Conservation (phyloP, 768 basidiomycete species). For the Boletus rubroflammeus region DNA sequence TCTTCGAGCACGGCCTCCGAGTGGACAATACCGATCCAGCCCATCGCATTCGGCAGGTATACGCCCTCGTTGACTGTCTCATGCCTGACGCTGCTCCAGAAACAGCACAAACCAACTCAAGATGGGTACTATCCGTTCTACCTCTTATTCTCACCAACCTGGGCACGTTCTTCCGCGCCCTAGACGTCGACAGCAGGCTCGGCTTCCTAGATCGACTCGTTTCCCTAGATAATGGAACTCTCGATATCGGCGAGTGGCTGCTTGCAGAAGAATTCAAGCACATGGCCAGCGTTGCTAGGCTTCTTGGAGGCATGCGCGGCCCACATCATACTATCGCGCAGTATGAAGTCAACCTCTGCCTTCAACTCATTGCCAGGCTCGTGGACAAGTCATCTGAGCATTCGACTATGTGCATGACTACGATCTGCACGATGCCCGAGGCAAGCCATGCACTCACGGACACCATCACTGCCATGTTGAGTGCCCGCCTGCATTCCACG, state of each 20-base stretch:
- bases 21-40: conserved; percentile 50
- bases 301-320: conserved; percentile 31
- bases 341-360: conserved; percentile 46
- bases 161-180: conserved; percentile 48
- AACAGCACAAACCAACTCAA: conserved; percentile 30
- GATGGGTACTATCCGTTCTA: conserved; percentile 54
- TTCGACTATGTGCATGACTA: conserved; percentile 42
- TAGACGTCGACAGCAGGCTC: conserved; percentile 54
- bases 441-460: conserved; percentile 38
- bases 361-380: conserved; percentile 50
- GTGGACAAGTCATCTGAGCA: conserved; percentile 36
- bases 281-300: conserved; percentile 39
- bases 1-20: conserved; percentile 49
- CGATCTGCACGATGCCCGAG: conserved; percentile 43
- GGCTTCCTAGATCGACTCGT: conserved; percentile 53
- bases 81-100: conserved; percentile 39
- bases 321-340: conserved; percentile 40
- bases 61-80: conserved; percentile 53
- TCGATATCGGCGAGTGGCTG: conserved; percentile 52
- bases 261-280: conserved; percentile 59
- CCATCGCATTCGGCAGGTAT: conserved; percentile 52
- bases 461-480: conserved; percentile 46
- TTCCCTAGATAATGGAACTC: conserved; percentile 43
- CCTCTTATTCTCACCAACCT: conserved; percentile 57
- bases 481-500: conserved; percentile 44